Evolutionary conservation across 2,329 filamentous ascomycete species (phyloP).

Genomic region (Phoma sp.): DNA sequence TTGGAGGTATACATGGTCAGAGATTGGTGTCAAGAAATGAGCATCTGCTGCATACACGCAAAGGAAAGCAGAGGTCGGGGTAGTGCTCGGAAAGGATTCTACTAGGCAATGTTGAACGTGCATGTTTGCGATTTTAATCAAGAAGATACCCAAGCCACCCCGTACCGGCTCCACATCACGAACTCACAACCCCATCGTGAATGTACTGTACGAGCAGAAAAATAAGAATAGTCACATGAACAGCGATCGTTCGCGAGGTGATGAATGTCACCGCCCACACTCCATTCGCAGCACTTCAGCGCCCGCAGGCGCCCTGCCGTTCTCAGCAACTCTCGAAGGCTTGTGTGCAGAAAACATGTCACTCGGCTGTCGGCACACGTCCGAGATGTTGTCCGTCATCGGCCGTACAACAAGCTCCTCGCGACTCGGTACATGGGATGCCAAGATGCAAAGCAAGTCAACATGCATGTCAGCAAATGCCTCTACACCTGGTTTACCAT

Average conservation of each 20-base stretch:
- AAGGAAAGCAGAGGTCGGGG: slow-evolving; percentile 48
- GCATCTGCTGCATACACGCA: slow-evolving; percentile 81
- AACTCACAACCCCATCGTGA: neutral
- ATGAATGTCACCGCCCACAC: neutral
- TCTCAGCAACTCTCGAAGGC: too few species aligned
- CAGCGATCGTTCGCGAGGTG: neutral
- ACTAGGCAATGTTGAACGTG: slow-evolving; percentile 12
- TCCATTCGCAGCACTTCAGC: neutral
- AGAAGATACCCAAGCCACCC: slow-evolving; percentile 7
- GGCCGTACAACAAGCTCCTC: slow-evolving; percentile 4
- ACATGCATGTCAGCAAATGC: slow-evolving; percentile 3
- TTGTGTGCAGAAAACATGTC: too few species aligned
- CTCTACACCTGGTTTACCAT: too few species aligned
- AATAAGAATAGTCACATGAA: neutral
- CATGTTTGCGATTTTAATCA: neutral
- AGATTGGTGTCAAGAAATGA: slow-evolving; percentile 87
- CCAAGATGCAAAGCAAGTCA: slow-evolving; percentile 7
- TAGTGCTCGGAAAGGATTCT: slow-evolving; percentile 28
- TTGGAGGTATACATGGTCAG: slow-evolving; percentile 67
- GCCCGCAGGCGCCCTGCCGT: too few species aligned
- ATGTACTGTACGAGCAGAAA: neutral
- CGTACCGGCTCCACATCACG: neutral
- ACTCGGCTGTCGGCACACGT: neutral
- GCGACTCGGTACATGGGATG: neutral
- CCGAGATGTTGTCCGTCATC: slow-evolving; percentile 3